Conservation (phyloP, 768 basidiomycete species). For the Trametes meyenii region DNA sequence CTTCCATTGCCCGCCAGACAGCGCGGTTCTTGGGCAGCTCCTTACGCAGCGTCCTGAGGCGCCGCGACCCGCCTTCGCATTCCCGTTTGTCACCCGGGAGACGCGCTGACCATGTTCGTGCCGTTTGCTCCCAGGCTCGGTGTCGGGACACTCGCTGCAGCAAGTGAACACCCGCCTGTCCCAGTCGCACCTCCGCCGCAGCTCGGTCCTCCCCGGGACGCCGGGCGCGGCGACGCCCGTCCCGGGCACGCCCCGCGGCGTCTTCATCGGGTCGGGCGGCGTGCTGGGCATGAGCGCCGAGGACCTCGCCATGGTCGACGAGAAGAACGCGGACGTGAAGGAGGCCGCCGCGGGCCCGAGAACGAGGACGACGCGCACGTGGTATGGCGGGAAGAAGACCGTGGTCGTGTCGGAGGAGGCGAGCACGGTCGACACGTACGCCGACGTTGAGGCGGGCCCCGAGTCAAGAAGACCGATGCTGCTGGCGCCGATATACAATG, state of each 20-base stretch:
- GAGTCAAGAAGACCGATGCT: conserved; percentile 37
- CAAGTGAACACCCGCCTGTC: conserved; percentile 29
- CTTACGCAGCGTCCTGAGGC: background rate
- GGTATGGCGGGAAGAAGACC: conserved; percentile 61
- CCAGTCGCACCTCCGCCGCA: conserved; percentile 18
- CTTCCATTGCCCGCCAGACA: conserved; percentile 1
- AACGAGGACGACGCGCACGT: conserved; percentile 42
- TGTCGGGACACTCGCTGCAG: conserved; percentile 42
- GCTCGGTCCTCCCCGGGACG: conserved; percentile 17
- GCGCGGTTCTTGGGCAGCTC: background rate
- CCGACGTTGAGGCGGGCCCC: conserved; percentile 36
- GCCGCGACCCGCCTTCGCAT: background rate
- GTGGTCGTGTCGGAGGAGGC: conserved; percentile 34
- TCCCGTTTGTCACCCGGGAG: background rate
- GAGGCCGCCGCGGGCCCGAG: conserved; percentile 9
- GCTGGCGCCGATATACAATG: conserved; percentile 42
- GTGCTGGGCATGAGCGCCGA: conserved; percentile 26
- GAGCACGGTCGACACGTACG: conserved; percentile 16
- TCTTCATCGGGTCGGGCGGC: conserved; percentile 24
- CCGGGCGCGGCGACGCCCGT: conserved; percentile 25
- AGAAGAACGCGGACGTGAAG: conserved; percentile 23
- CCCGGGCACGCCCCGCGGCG: conserved; percentile 33
- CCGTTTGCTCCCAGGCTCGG: conserved; percentile 32
- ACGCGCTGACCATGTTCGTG: background rate
- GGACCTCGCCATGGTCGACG: conserved; percentile 26